Evolutionary conservation across 2,329 filamentous ascomycete species (phyloP).

Genomic region (Neofusicoccum ribis): DNA sequence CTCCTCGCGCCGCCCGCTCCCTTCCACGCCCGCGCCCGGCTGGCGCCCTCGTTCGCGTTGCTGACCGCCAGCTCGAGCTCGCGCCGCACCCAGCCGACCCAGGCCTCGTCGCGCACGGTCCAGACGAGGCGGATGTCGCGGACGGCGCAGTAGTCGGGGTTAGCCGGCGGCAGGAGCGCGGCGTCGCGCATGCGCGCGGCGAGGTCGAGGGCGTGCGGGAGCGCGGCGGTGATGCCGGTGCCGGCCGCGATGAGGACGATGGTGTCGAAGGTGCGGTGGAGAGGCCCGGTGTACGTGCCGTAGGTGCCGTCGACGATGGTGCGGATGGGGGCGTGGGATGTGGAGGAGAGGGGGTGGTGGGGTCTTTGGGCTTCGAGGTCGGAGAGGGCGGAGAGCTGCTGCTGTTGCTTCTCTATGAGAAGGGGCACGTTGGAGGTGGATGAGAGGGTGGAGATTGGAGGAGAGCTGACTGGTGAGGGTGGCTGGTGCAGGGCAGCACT

Average conservation of each 20-base stretch:
- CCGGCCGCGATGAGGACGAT: slow-evolving; percentile 24
- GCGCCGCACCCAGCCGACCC: slow-evolving; percentile 21
- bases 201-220: slow-evolving; percentile 25
- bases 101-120: slow-evolving; percentile 21
- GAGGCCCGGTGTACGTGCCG: slow-evolving; percentile 23
- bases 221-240: slow-evolving; percentile 21
- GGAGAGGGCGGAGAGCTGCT: not conserved
- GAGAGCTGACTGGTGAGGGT: not conserved
- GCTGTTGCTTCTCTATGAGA: not conserved
- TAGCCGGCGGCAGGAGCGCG: not conserved
- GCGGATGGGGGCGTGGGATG: slow-evolving; percentile 1
- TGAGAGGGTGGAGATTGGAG: not conserved
- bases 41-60: not conserved
- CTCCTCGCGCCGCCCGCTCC: not conserved
- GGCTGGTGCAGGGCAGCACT: not conserved
- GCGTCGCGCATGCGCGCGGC: slow-evolving; percentile 20
- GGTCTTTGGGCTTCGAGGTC: not conserved
- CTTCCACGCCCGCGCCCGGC: not conserved
- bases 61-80: slow-evolving; percentile 19
- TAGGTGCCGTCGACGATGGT: slow-evolving; percentile 33
- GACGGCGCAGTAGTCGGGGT: slow-evolving; percentile 16
- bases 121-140: slow-evolving; percentile 22
- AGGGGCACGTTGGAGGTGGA: not conserved
- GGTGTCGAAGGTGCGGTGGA: slow-evolving; percentile 23
- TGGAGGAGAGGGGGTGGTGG: not conserved